phyloP scores from a whole-genome alignment of 164 flowering plant genomes.

The Piper betle region DNA sequence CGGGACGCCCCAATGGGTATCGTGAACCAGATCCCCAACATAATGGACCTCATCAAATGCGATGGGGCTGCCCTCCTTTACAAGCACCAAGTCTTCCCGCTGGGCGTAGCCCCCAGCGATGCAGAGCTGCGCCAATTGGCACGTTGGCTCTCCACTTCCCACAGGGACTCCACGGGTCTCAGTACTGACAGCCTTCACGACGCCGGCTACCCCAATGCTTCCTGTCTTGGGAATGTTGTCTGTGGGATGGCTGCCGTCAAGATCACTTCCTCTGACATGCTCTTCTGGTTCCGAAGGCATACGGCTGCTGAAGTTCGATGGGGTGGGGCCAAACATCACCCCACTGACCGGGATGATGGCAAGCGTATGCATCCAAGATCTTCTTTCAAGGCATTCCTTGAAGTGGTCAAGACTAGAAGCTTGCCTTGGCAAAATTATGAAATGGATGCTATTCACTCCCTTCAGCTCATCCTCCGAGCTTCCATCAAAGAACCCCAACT shows the following conservation, averaged over 20 bases:
- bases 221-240: slow-evolving; percentile 51
- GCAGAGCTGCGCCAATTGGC: slow-evolving; percentile 48
- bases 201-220: slow-evolving; percentile 82
- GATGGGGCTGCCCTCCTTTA: slow-evolving; percentile 85
- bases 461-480: slow-evolving; percentile 86
- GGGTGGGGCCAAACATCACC: slow-evolving; percentile 97
- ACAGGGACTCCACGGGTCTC: slow-evolving; percentile 85
- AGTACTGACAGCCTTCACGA: slow-evolving; percentile 88
- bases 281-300: slow-evolving; percentile 86
- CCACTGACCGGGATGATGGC: slow-evolving; percentile 72
- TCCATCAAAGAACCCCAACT: slow-evolving; percentile 43
- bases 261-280: slow-evolving; percentile 60
- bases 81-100: slow-evolving; percentile 46
- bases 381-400: slow-evolving; percentile 91
- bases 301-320: slow-evolving; percentile 79
- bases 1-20: slow-evolving; percentile 89
- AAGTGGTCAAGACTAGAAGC: slow-evolving; percentile 82
- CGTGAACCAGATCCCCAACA: slow-evolving; percentile 69
- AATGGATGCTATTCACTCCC: slow-evolving; percentile 95
- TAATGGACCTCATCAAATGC: slow-evolving; percentile 91
- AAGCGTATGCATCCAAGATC: slow-evolving; percentile 93
- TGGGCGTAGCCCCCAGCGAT: slow-evolving; percentile 65
- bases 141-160: slow-evolving; percentile 56
- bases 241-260: slow-evolving; percentile 97
- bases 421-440: slow-evolving; percentile 88